Base-by-base conservation (phyloP, 176 grass and related monocot genomes). In the Aegilops speltoides region DNA sequence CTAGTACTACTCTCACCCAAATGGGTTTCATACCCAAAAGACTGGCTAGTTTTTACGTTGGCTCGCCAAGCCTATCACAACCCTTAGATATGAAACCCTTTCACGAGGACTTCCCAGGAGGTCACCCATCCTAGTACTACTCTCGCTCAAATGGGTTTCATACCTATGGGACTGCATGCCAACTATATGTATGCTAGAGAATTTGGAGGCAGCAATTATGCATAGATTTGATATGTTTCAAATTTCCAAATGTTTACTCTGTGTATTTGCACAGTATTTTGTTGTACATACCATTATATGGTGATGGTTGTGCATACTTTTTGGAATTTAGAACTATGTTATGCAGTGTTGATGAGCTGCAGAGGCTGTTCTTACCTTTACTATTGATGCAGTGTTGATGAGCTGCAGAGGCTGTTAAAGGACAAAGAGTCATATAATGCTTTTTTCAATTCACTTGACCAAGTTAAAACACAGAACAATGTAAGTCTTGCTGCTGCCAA, bases 401-500 rank as follows among this genome's bases (percentile, higher is more conserved):
- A 99, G 86, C 80, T 99, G 84, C 92, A 93, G 76, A 96, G 86
- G 75, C 43, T 99, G 37, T 77, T 99, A 79, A 94, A 85, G 88
- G 97, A 94, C 83, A 94, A 88, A 85, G 97, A 94, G 54, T 83
- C 97, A 78, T 99, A 99, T 70, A 93, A 78, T 82, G 71, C 67
- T 64, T 96, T 99, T 67, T 99, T 95, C 76, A 99, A 96, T 90
- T 96, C 97, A 85, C 94, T 99, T 24, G 94, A 99, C 75, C 94
- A 99, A 96, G 92, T 99, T 52, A 99, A 99, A 93, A 92, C 89
- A 77, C 97, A 99, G 59, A 99, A 99, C 80, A 99, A 85, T 93
- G 97, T 99, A 94, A 96, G 97, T 20, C 73, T 73, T 61, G 23
- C 80, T 85, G 37, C 86, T 86, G 62, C 85, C 63, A 4, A 2